Evolutionary conservation across 1,284 basidiomycete genomes (phyloP), one percentile per base, ranked within the genome.

Genomic region (Ganoderma lingzhi): DNA sequence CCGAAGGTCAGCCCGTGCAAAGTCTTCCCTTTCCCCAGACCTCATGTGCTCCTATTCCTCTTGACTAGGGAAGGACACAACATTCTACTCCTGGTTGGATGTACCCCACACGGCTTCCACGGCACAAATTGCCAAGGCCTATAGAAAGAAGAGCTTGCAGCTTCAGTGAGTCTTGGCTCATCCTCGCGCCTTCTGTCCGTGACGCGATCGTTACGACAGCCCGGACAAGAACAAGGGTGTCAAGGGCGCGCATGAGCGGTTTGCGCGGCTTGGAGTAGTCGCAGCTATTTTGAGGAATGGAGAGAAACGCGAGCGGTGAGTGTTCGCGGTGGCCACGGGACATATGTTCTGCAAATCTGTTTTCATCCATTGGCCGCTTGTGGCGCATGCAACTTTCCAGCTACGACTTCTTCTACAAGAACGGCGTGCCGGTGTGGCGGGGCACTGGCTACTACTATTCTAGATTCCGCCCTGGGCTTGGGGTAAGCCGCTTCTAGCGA

Each of bases 181-280:
- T 44, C 19, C 23, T 56, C 48, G 30, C 45, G 30, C 12, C 39
- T 53, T 62, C 62, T 59, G 44, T 12, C 12, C 41, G 62, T 42
- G 32, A 32, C 76, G 71, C 32, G 56, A 53, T 70, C 65, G n/a
- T 66, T 55, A 59, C 42, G 23, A 55, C 75, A 96, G 95, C 80
- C 96, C 96, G 15, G 96, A 97, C 82, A 97, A 98, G 85, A 97
- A 97, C 80, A 94, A 91, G 0, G 88, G 90, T 66, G 88, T 93
- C 55, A 93, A 93, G 78, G 87, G 88, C 66, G 88, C 93, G 44
- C 93, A 96, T 64, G 95, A 96, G 73, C 88, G 94, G 19, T 98
- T 97, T 80, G 90, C 96, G 35, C 87, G 96, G 32, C 86, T 98
- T 8, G 95, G 96, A 69, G 90, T 96, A n/a, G 89, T 98, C 69